Evolutionary conservation across 2,329 filamentous ascomycete species (phyloP), one percentile per base, ranked within the genome.

Genomic region (Alternaria sp.): DNA sequence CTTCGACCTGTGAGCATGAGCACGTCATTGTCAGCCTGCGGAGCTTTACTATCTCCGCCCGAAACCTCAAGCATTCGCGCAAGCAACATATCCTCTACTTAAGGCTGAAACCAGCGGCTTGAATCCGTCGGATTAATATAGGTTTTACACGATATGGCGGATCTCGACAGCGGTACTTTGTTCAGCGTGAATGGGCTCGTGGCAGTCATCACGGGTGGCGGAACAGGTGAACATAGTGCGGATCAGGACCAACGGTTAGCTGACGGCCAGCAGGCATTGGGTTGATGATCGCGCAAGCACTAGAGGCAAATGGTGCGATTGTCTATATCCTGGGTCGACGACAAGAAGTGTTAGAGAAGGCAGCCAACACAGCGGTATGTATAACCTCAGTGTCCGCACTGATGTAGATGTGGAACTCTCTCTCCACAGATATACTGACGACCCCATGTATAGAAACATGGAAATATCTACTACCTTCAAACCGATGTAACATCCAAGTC

Each of bases 251-350:
- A 6, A 1, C 12, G 5, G 4, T 14, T 7, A 14, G 2, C 32
- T 36, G 32, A 36, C 5, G 12, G 14, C 6, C 14, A 3, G 4
- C 32, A 70, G 69, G 69, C 7, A 72, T 73, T 26, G 69, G 70
- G 2, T 42, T 68, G 20, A 72, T 68, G 62, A 68, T 72, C 7
- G 58, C 69, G 3, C 63, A 65, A 59, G 60, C 71, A 12, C 61
- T 72, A 2, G 63, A 63, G 3, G 42, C 61, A n/a, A 69, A 68
- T 22, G 69, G 68, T 38, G 65, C 63, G 18, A 63, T 68, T 20
- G 69, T 72, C 7, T 73, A 72, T 34, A 69, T 73, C 20, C 52
- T 74, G 4, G 70, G 69, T 5, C 63, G 69, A 18, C 67, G 70
- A 20, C 51, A 65, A 28, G 62, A 67, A 5, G 61, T 62, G 1